phyloP scores from a whole-genome alignment of 495 filamentous ascomycete species.

The Bacidia gigantensis region DNA sequence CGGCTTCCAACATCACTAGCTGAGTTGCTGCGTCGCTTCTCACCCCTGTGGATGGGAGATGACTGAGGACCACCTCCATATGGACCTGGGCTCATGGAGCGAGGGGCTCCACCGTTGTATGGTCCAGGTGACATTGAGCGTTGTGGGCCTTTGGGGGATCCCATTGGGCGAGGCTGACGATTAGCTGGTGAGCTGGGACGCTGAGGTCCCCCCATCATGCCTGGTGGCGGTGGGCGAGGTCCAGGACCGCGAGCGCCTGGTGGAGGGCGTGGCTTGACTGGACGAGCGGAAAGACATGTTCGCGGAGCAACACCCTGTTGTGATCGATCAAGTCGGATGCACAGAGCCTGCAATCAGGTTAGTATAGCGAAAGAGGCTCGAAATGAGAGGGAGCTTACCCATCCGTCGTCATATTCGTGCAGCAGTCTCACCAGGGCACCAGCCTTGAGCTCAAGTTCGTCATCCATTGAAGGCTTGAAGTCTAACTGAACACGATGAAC shows the following conservation, averaged over 20 bases:
- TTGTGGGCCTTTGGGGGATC: slow-evolving; percentile 25
- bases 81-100: slow-evolving; percentile 28
- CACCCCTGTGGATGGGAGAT: slow-evolving; percentile 18
- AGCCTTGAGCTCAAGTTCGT: slow-evolving; percentile 67
- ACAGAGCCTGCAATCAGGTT: slow-evolving; percentile 56
- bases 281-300: slow-evolving; percentile 82
- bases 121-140: slow-evolving; percentile 41
- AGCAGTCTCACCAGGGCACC: slow-evolving; percentile 77
- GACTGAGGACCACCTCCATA: slow-evolving; percentile 4
- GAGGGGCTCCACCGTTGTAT: slow-evolving; percentile 34
- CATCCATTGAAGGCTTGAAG: slow-evolving; percentile 83
- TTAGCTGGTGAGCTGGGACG: slow-evolving; percentile 32
- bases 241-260: slow-evolving; percentile 28
- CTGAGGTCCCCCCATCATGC: slow-evolving; percentile 30
- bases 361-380: slow-evolving; percentile 18
- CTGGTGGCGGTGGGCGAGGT: slow-evolving; percentile 33
- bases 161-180: slow-evolving; percentile 32
- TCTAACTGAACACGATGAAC: slow-evolving; percentile 91
- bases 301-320: slow-evolving; percentile 86
- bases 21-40: slow-evolving; percentile 39
- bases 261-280: slow-evolving; percentile 71
- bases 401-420: slow-evolving; percentile 97
- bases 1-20: slow-evolving; percentile 31
- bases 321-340: slow-evolving; percentile 77
- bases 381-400: slow-evolving; percentile 46